phyloP scores from a whole-genome alignment of 2,329 filamentous ascomycete species.

The Monosporascus sp. region DNA sequence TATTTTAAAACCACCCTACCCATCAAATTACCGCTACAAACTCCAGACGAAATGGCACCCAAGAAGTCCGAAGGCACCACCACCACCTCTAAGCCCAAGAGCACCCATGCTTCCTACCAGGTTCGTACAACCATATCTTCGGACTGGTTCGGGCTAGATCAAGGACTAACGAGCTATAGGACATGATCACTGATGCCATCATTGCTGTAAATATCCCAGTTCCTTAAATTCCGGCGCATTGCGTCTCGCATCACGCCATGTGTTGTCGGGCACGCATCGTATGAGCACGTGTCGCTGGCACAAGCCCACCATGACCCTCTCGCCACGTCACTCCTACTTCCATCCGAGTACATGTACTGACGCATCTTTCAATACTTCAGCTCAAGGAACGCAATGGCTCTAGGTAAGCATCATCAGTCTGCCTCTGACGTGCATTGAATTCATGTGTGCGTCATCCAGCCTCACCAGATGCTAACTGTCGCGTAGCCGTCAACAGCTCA shows the following conservation, averaged over 20 bases:
- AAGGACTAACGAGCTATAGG: conserved; percentile 39
- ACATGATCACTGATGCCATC: conserved; percentile 60
- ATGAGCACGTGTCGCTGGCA: conserved; percentile 2
- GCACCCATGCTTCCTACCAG: conserved; percentile 53
- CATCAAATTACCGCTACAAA: conserved; percentile 12
- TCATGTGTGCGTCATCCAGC: conserved; percentile 1
- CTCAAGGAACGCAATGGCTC: conserved; percentile 60
- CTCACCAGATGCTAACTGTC: conserved; percentile 23
- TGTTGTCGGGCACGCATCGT: conserved; percentile 18
- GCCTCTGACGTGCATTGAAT: conserved; percentile 7
- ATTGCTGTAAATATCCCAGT: conserved; percentile 46
- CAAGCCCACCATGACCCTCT: conserved; percentile 2
- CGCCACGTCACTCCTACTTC: background rate
- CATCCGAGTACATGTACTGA: conserved; percentile 31
- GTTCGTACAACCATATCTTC: conserved; percentile 33
- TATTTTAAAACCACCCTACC: conserved; percentile 11
- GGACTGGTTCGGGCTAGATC: conserved; percentile 12
- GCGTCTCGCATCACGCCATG: conserved; percentile 6
- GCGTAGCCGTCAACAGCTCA: conserved; percentile 50
- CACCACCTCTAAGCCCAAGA: conserved; percentile 44
- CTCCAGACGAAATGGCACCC: conserved; percentile 48
- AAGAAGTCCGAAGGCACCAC: conserved; percentile 47
- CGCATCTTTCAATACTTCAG: conserved; percentile 33
- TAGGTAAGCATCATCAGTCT: conserved; percentile 29
- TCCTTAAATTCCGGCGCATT: conserved; percentile 34